Evolutionary conservation across 1,284 basidiomycete species (phyloP), one percentile per base, ranked within the genome.

Genomic region (Taiwanofungus camphoratus): DNA sequence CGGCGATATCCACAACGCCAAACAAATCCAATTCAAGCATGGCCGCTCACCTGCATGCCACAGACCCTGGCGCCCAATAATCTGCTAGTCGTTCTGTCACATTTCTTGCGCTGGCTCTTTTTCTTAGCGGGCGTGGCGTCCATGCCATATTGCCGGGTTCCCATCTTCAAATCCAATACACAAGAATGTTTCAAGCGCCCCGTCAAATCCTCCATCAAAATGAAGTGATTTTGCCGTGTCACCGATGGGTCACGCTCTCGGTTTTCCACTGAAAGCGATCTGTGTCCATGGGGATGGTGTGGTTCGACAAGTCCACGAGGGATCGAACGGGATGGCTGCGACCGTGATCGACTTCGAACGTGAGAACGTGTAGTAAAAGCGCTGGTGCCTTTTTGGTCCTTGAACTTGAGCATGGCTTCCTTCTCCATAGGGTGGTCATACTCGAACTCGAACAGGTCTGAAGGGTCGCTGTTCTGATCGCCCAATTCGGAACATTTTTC

Each of bases 161-260:
- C 95, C 95, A 99, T 99, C 74, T 99, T 99, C 56, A 99, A 72
- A 65, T 99, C 95, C 52, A 99, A 79, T 32, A 99, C 96, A 60
- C 95, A 99, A 3, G 96, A 92, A 41, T 81, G 82, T 63, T 89
- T 94, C 54, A 98, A 67, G n/a, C 88, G 74, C 16, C 96, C 96
- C 1, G 95, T 99, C 34, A 99, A 70, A 60, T 99, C 96, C 65
- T 99, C 95, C 91, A 99, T 95, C 50, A 99, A 76, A 54, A 99
- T 93, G 64, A 99, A 99, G 60, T 98, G 87, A 62, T 97, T 93
- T 65, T 96, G 93, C 13, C 94, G 82, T 12, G 88, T 80, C 36
- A 85, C 72, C 1, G 65, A 58, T 0, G 63, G 54, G 22, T 61
- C 59, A 5, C 44, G 48, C 35, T 57, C 61, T 19, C 44, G 55